Conservation (phyloP, 2,329 filamentous ascomycete genomes). For the Cercospora brassicicola region DNA sequence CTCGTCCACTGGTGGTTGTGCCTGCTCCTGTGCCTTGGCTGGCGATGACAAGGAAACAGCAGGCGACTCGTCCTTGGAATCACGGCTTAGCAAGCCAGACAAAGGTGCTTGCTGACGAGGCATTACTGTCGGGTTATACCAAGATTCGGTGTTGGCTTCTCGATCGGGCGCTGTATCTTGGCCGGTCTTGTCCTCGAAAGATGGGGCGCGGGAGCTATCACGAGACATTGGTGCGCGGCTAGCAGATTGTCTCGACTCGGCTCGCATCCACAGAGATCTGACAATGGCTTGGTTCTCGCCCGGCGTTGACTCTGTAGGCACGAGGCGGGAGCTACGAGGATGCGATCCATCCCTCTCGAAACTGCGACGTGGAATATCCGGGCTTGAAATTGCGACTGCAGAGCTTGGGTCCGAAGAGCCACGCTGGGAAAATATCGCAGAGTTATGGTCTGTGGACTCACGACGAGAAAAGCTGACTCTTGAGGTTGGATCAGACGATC, state of each 20-base stretch:
- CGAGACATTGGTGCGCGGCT: constrained; percentile 9
- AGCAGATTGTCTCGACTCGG: constrained; percentile 11
- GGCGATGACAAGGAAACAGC: neutral
- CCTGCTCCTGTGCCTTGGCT: neutral
- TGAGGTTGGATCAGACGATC: constrained; percentile 2
- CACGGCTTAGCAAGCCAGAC: neutral
- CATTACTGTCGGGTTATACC: constrained; percentile 9
- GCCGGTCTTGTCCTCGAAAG: constrained; percentile 2
- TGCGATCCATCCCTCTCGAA: constrained; percentile 5
- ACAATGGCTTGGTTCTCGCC: constrained; percentile 6
- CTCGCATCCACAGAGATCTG: constrained; percentile 11
- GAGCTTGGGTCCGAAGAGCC: constrained; percentile 4
- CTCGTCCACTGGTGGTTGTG: neutral
- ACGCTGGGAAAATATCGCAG: neutral
- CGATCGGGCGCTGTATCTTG: neutral
- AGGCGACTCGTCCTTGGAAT: neutral
- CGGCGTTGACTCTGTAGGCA: constrained; percentile 7
- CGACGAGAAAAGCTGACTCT: neutral
- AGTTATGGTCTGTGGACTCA: neutral
- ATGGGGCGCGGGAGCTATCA: constrained; percentile 8
- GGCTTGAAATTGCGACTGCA: constrained; percentile 5
- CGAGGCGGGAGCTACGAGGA: constrained; percentile 2
- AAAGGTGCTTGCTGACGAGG: constrained; percentile 7
- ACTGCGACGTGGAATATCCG: constrained; percentile 10
- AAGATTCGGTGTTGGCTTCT: constrained; percentile 13